phyloP scores from a whole-genome alignment of 805 yeast species.

The Metschnikowia amazonensis region DNA sequence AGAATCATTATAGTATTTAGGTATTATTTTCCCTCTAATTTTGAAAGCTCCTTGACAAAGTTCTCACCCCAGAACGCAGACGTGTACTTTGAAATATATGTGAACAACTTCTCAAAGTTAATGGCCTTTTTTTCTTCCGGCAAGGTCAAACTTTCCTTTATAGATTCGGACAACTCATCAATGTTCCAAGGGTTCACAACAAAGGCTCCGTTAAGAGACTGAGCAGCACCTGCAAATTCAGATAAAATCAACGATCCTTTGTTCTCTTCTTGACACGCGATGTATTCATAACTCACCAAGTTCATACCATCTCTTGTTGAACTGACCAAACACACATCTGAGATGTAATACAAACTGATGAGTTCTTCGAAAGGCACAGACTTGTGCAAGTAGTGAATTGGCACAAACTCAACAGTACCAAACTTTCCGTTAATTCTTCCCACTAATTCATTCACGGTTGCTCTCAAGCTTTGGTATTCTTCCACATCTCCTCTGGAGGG shows the following conservation, averaged over 20 bases:
- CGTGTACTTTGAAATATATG: conserved; percentile 88
- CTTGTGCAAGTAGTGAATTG: conserved; percentile 94
- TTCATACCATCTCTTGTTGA: conserved; percentile 99
- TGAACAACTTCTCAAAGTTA: conserved; percentile 80
- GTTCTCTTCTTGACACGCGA: conserved; percentile 86
- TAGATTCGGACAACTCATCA: conserved; percentile 84
- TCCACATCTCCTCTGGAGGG: conserved; percentile 98
- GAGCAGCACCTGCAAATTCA: conserved; percentile 99
- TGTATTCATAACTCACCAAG: conserved; percentile 91
- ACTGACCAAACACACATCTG: conserved; percentile 89
- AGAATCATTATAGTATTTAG: not conserved
- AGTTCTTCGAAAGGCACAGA: conserved; percentile 88
- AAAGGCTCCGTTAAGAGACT: conserved; percentile 87
- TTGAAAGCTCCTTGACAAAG: conserved; percentile 80
- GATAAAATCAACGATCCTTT: conserved; percentile 85
- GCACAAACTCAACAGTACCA: conserved; percentile 96
- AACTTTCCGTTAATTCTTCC: conserved; percentile 95
- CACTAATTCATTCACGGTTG: conserved; percentile 92
- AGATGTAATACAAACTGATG: conserved; percentile 76
- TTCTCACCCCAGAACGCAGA: conserved; percentile 97
- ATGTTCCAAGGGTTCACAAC: conserved; percentile 98
- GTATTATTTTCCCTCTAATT: conserved; percentile 16
- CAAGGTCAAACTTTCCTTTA: conserved; percentile 80
- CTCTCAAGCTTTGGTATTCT: conserved; percentile 89
- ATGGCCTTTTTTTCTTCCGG: conserved; percentile 74